Evolutionary conservation across 2,329 filamentous ascomycete genomes (phyloP).

Genomic region (Botrytis aclada): DNA sequence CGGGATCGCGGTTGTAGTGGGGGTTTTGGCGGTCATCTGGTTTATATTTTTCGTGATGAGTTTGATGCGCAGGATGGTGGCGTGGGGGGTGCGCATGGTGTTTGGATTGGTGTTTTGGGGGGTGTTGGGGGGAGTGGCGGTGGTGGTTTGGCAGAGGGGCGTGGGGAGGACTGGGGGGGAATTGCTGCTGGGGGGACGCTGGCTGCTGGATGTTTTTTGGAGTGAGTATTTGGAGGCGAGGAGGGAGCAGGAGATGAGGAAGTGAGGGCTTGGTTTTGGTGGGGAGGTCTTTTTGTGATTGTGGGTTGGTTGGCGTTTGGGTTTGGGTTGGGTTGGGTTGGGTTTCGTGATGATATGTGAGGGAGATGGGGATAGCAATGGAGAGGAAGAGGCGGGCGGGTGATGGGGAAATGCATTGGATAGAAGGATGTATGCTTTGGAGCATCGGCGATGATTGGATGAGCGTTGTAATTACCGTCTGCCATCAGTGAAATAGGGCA

Average conservation of each 20-base stretch:
- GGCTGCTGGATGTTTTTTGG: slow-evolving; percentile 54
- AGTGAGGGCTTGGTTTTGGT: slow-evolving; percentile 9
- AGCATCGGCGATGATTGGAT: background rate
- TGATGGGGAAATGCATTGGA: background rate
- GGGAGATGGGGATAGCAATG: slow-evolving; percentile 13
- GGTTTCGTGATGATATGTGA: too few species aligned
- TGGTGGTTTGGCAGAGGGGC: slow-evolving; percentile 63
- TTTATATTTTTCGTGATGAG: slow-evolving; percentile 65
- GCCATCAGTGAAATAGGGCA: background rate
- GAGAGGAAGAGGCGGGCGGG: slow-evolving; percentile 9
- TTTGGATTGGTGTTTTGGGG: slow-evolving; percentile 64
- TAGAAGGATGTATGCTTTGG: background rate
- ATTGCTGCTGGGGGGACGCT: slow-evolving; percentile 46
- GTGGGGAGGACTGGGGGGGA: slow-evolving; percentile 63
- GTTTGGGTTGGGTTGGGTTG: background rate
- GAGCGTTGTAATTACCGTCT: background rate
- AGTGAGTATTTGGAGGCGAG: slow-evolving; percentile 56
- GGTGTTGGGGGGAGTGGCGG: slow-evolving; percentile 50
- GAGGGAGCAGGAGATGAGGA: slow-evolving; percentile 31
- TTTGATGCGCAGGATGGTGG: slow-evolving; percentile 67
- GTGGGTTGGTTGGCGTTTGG: background rate
- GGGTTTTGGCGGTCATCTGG: slow-evolving; percentile 44
- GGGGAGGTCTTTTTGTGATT: background rate
- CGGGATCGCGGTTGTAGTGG: background rate
- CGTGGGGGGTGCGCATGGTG: slow-evolving; percentile 72